Evolutionary conservation across 2,329 filamentous ascomycete species (phyloP).

Genomic region (Phyllosticta citribraziliensis): DNA sequence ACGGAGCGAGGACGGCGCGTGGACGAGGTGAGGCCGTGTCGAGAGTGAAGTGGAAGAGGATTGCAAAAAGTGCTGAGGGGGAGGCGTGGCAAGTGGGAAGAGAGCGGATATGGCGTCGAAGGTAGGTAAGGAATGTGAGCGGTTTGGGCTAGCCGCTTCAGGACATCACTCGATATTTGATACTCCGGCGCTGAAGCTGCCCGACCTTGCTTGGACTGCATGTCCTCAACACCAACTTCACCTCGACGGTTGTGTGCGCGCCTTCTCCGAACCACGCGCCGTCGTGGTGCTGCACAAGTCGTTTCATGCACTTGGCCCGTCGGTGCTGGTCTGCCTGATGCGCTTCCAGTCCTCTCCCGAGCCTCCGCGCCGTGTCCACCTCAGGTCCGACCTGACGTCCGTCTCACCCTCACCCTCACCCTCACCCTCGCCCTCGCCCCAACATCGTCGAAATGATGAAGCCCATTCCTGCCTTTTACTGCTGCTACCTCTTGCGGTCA

Average conservation of each 20-base stretch:
- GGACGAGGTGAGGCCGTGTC: background rate
- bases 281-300: constrained; percentile 6
- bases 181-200: constrained; percentile 3
- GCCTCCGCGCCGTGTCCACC: background rate
- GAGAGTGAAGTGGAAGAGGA: background rate
- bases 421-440: background rate
- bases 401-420: background rate
- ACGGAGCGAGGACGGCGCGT: background rate
- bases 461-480: constrained; percentile 78
- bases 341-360: background rate
- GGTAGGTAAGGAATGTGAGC: constrained; percentile 9
- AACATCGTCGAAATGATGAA: constrained; percentile 30
- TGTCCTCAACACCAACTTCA: background rate
- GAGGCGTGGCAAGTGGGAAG: background rate
- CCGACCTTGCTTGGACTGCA: background rate
- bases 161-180: constrained; percentile 9
- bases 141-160: constrained; percentile 8
- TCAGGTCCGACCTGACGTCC: constrained; percentile 2
- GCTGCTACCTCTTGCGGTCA: constrained; percentile 85
- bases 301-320: constrained; percentile 2
- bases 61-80: background rate
- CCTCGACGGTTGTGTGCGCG: background rate
- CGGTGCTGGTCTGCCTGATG: background rate
- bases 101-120: constrained; percentile 4
- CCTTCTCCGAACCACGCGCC: background rate